These are phyloP conservation scores for Drechmeria coniospora DNA, from an alignment of 2,329 filamentous ascomycete species.

Conservation along the genomic window DNA sequence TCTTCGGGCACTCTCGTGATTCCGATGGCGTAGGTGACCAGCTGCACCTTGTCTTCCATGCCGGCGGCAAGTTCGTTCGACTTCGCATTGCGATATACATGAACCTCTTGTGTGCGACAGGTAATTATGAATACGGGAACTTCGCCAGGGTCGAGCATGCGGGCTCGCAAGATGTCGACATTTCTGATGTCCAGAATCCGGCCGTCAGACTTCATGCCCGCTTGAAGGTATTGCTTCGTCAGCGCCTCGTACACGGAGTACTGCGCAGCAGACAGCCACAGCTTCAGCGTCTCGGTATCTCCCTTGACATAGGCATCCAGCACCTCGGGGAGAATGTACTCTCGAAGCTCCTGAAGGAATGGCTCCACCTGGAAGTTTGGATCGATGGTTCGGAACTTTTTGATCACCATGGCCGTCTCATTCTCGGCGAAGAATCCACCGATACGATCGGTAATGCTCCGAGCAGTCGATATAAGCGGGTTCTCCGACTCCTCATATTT, in stretches of 20 bases:
- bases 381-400: constrained; percentile 94
- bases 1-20: constrained; percentile 89
- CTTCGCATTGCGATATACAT: constrained; percentile 91
- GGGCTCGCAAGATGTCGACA: constrained; percentile 72
- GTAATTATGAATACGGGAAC: constrained; percentile 95
- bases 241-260: constrained; percentile 95
- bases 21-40: constrained; percentile 95
- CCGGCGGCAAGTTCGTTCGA: constrained; percentile 78
- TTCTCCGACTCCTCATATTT: constrained; percentile 96
- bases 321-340: constrained; percentile 95
- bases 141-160: constrained; percentile 72
- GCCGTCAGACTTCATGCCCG: constrained; percentile 86
- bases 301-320: constrained; percentile 97
- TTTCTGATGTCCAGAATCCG: constrained; percentile 89
- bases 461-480: constrained; percentile 79
- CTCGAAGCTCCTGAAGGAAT: constrained; percentile 86
- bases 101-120: constrained; percentile 91
- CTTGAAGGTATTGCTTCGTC: constrained; percentile 87
- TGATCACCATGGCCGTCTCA: constrained; percentile 93
- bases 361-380: constrained; percentile 88
- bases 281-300: constrained; percentile 74
- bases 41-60: constrained; percentile 97
- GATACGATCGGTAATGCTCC: constrained; percentile 84
- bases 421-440: constrained; percentile 97
- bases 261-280: constrained; percentile 93